Conservation (phyloP, 176 grass and related monocot genomes). For the Phragmites australis region DNA sequence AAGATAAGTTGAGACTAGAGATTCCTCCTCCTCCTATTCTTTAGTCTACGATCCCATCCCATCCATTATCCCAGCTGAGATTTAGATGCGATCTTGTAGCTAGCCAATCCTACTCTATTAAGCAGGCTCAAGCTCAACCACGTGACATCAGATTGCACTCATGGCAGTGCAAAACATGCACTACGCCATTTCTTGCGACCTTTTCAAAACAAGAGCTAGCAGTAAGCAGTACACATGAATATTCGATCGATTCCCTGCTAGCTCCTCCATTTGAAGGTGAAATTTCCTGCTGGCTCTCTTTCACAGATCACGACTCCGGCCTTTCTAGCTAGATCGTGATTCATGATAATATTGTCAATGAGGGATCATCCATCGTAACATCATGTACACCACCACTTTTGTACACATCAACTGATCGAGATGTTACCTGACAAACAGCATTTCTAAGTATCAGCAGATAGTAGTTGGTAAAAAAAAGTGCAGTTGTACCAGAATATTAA, state of each 20-base stretch:
- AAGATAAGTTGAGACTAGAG: no score
- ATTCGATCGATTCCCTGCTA: background rate
- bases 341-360: background rate
- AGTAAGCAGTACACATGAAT: background rate
- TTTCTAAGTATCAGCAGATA: background rate
- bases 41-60: slow-evolving; percentile 13
- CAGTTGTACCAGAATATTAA: no score
- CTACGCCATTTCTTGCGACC: background rate
- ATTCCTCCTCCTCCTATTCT: background rate
- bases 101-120: background rate
- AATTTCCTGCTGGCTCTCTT: background rate
- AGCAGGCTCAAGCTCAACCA: background rate
- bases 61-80: background rate
- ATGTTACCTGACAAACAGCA: background rate
- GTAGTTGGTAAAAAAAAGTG: background rate
- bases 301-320: background rate
- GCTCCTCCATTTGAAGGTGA: background rate
- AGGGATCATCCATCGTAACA: background rate
- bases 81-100: slow-evolving; percentile 18
- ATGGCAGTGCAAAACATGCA: background rate
- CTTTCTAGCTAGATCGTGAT: background rate
- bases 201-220: slow-evolving; percentile 18
- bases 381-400: background rate
- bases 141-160: background rate
- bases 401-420: background rate